Conservation (phyloP, 148 eudicot species). For the Pharnaceum exiguum region DNA sequence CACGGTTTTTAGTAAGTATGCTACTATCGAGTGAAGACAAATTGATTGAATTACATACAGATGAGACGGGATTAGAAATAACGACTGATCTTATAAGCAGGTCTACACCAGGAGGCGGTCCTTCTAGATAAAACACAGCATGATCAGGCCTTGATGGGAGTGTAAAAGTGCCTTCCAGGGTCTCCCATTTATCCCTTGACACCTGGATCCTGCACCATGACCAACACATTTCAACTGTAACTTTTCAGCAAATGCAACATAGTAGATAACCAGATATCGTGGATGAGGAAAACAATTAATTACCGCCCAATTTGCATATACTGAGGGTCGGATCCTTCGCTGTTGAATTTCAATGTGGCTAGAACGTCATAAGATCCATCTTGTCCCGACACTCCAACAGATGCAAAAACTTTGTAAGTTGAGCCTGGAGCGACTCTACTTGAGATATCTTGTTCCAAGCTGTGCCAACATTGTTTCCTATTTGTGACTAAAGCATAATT, state of each 20-base stretch:
- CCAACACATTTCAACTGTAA: not conserved
- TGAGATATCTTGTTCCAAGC: constrained; percentile 82
- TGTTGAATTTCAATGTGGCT: constrained; percentile 58
- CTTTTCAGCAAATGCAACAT: not conserved
- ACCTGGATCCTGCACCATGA: constrained; percentile 40
- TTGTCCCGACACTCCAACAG: constrained; percentile 50
- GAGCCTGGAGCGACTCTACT: constrained; percentile 41
- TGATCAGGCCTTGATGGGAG: constrained; percentile 44
- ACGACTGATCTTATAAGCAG: constrained; percentile 59
- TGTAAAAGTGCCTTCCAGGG: constrained; percentile 60
- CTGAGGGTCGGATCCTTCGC: constrained; percentile 31
- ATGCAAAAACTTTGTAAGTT: constrained; percentile 55
- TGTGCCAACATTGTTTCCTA: constrained; percentile 70
- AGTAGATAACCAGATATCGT: not conserved
- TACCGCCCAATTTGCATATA: constrained; percentile 64
- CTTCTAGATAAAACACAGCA: constrained; percentile 69
- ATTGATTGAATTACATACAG: constrained; percentile 24
- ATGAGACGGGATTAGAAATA: constrained; percentile 35
- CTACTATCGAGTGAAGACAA: not conserved
- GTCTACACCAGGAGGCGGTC: constrained; percentile 75
- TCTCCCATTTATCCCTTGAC: constrained; percentile 49
- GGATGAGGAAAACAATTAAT: not conserved
- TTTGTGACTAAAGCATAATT: constrained; percentile 56
- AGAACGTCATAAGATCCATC: constrained; percentile 40
- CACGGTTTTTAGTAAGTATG: not conserved